phyloP scores from a whole-genome alignment of 2,329 filamentous ascomycete species.

The Penicillium sp. region DNA sequence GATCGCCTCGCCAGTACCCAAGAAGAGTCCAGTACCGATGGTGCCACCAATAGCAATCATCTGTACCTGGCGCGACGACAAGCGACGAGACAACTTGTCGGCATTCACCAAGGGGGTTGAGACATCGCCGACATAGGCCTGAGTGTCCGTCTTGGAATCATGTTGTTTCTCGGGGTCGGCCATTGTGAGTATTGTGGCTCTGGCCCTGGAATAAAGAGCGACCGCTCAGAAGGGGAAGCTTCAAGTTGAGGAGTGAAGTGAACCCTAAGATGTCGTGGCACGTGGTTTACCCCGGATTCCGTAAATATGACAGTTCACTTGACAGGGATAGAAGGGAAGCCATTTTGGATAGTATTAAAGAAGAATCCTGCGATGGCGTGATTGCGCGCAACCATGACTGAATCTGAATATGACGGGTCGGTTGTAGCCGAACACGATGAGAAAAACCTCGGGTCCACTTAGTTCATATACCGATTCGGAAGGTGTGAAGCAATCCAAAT shows the following conservation, averaged over 20 bases:
- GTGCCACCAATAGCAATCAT: slow-evolving; percentile 56
- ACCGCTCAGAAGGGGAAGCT: neutral
- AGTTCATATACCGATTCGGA: neutral
- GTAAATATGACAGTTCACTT: neutral
- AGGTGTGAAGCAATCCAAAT: neutral
- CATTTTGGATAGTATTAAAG: neutral
- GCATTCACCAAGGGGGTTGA: slow-evolving; percentile 27
- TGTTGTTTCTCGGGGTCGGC: slow-evolving; percentile 26
- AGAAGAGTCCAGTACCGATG: slow-evolving; percentile 54
- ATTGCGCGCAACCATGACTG: slow-evolving; percentile 20
- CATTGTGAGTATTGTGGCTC: slow-evolving; percentile 8
- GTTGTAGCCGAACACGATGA: slow-evolving; percentile 10
- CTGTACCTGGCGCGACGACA: slow-evolving; percentile 60
- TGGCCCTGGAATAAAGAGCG: neutral
- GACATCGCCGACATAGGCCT: slow-evolving; percentile 11
- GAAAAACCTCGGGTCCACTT: slow-evolving; percentile 14
- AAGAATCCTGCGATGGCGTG: slow-evolving; percentile 24
- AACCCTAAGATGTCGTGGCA: slow-evolving; percentile 19
- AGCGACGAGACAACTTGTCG: slow-evolving; percentile 51
- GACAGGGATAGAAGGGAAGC: neutral
- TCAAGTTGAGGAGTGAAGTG: neutral
- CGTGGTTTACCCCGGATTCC: slow-evolving; percentile 14
- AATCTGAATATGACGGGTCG: slow-evolving; percentile 2
- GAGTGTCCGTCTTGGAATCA: slow-evolving; percentile 6
- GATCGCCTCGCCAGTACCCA: slow-evolving; percentile 58